Percentiles rank a stretch among this genome's conserved stretches.
phyloP scores from a whole-genome alignment of 352 stramenopile genomes.

The Pythium rishiriense region DNA sequence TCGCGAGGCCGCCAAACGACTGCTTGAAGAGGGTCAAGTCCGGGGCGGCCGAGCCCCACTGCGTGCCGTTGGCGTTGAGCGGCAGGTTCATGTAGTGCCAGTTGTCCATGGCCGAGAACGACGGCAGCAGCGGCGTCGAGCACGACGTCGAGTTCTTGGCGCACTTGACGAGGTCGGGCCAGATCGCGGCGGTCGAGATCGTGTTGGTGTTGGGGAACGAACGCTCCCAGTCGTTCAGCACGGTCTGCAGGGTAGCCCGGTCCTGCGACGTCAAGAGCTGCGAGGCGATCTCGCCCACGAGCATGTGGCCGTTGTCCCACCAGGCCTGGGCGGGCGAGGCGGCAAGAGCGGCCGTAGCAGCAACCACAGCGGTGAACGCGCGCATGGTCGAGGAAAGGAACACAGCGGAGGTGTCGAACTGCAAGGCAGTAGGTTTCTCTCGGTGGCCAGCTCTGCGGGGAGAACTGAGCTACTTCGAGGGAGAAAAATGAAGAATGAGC shows the following conservation, averaged over 20 bases:
- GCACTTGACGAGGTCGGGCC: conserved; percentile 40
- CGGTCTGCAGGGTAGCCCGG: conserved; percentile 25
- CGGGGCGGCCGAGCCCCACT: conserved; percentile 38
- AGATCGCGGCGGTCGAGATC: conserved; percentile 35
- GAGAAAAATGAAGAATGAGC: conserved; percentile 20
- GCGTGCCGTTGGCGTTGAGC: conserved; percentile 51
- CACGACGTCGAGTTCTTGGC: conserved; percentile 15
- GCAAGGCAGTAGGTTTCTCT: not conserved
- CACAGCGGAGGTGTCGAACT: not conserved
- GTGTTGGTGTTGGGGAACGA: conserved; percentile 35
- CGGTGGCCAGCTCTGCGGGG: too few relatives aligned
- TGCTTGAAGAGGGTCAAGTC: conserved; percentile 54
- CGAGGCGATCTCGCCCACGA: conserved; percentile 32
- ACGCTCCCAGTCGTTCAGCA: conserved; percentile 27
- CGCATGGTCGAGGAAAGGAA: not conserved
- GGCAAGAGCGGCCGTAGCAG: conserved; percentile 5
- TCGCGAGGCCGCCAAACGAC: conserved; percentile 46
- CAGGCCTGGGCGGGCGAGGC: conserved; percentile 23
- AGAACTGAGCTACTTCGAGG: conserved; percentile 3
- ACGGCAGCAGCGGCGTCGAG: conserved; percentile 30
- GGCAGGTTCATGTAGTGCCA: conserved; percentile 79
- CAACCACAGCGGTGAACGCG: conserved; percentile 13
- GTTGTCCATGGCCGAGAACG: conserved; percentile 49
- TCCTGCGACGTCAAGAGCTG: conserved; percentile 30
- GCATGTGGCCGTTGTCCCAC: conserved; percentile 43